A percentile compares a stretch with the other conserved stretches of the same genome.
Conservation (phyloP, 352 stramenopile species). For the Globisporangium emineosum region DNA sequence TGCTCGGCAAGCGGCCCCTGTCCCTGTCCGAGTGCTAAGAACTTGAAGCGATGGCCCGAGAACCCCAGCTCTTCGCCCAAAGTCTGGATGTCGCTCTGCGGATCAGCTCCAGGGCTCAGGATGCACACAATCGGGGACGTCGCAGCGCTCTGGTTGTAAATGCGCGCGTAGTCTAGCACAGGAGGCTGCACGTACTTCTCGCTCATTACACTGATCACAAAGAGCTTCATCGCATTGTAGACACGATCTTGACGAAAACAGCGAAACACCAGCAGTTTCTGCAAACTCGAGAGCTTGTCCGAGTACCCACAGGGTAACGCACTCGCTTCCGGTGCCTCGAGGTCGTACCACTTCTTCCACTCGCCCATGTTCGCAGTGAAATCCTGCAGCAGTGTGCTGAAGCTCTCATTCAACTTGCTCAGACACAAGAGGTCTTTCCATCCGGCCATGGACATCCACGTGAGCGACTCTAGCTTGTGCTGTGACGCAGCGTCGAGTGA, state of each 20-base stretch:
- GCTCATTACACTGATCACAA: slow-evolving; percentile 90
- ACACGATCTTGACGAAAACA: slow-evolving; percentile 95
- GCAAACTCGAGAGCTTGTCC: slow-evolving; percentile 75
- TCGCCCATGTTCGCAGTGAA: slow-evolving; percentile 44
- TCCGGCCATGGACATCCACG: slow-evolving; percentile 84
- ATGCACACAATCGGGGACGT: slow-evolving; percentile 94
- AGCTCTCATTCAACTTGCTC: slow-evolving; percentile 64
- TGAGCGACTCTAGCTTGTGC: slow-evolving; percentile 61
- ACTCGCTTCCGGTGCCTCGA: slow-evolving; percentile 87
- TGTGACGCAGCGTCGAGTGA: slow-evolving; percentile 80
- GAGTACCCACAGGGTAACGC: slow-evolving; percentile 82
- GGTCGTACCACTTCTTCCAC: slow-evolving; percentile 94
- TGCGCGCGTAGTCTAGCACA: slow-evolving; percentile 91
- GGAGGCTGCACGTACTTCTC: slow-evolving; percentile 95
- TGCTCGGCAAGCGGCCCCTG: slow-evolving; percentile 93
- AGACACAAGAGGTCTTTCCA: slow-evolving; percentile 94
- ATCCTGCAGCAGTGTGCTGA: slow-evolving; percentile 47
- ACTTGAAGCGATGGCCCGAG: slow-evolving; percentile 90
- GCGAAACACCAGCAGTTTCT: slow-evolving; percentile 91
- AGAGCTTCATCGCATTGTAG: slow-evolving; percentile 95
- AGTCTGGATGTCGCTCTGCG: slow-evolving; percentile 93
- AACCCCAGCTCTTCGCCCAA: slow-evolving; percentile 92
- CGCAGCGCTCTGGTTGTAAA: slow-evolving; percentile 88
- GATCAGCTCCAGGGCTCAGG: slow-evolving; percentile 91
- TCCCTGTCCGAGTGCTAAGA: slow-evolving; percentile 92